phyloP scores from a whole-genome alignment of 257 asterid species.

The Scutellaria barbata region DNA sequence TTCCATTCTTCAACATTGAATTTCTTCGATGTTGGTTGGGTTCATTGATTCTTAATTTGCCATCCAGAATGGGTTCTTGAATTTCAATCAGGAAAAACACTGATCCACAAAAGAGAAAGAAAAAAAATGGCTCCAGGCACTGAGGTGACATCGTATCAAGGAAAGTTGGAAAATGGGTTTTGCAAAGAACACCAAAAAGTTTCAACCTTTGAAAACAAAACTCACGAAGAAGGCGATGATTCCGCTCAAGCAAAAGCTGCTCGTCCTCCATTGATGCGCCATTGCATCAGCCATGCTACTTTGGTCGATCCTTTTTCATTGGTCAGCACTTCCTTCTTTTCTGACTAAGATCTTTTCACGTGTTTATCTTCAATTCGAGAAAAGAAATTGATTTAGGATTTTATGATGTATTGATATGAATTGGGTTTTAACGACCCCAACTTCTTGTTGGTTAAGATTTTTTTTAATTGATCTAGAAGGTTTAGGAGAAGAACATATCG shows the following conservation, averaged over 20 bases:
- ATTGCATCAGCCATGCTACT: constrained; percentile 80
- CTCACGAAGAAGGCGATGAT: constrained; percentile 49
- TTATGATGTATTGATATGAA: neutral
- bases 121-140: constrained; percentile 61
- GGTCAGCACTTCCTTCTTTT: constrained; percentile 53
- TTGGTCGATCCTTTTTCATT: constrained; percentile 55
- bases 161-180: constrained; percentile 52
- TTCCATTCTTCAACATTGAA: no score
- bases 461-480: neutral
- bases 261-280: constrained; percentile 82
- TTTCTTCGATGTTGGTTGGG: constrained; percentile 12
- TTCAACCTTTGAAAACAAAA: constrained; percentile 41
- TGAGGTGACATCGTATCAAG: constrained; percentile 43
- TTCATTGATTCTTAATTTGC: constrained; percentile 1
- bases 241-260: constrained; percentile 56
- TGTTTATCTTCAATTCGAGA: neutral
- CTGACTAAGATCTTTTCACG: neutral
- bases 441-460: neutral
- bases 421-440: neutral
- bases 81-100: constrained; percentile 7
- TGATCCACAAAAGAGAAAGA: neutral
- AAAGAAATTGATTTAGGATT: neutral
- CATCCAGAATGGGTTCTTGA: constrained; percentile 31
- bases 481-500: neutral
- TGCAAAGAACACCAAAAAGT: constrained; percentile 45